Conservation (phyloP, 345 rosid species). For the Murraya koenigii region DNA sequence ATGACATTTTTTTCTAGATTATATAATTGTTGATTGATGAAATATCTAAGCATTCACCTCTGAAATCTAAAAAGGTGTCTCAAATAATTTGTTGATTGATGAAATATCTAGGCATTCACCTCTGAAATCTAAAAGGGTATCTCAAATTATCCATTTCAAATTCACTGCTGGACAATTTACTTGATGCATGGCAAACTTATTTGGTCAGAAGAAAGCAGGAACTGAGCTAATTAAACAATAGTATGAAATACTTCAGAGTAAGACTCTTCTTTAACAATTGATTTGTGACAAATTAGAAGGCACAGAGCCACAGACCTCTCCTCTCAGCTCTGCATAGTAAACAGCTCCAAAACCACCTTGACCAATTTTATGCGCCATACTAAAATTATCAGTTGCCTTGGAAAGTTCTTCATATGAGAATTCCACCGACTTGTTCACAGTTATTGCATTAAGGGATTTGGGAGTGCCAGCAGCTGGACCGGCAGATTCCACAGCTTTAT, state of each 20-base stretch:
- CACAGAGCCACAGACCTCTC: slow-evolving; percentile 57
- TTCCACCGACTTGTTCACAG: slow-evolving; percentile 84
- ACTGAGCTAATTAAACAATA: background rate
- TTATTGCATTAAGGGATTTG: slow-evolving; percentile 55
- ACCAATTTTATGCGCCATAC: slow-evolving; percentile 82
- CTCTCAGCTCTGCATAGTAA: slow-evolving; percentile 88
- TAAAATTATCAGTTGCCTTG: slow-evolving; percentile 79
- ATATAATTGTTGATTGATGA: background rate
- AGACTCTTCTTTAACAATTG: slow-evolving; percentile 3
- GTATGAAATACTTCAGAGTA: background rate
- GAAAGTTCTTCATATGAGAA: slow-evolving; percentile 92
- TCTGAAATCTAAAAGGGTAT: background rate
- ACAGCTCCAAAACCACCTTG: slow-evolving; percentile 93
- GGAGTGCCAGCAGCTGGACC: slow-evolving; percentile 26
- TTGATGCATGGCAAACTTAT: background rate
- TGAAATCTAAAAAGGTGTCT: background rate
- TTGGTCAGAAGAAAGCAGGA: background rate
- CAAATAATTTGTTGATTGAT: background rate
- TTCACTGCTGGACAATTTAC: background rate
- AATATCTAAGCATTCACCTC: background rate
- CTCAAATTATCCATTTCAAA: background rate
- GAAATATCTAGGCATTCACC: background rate
- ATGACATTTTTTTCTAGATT: background rate
- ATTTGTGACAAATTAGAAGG: slow-evolving; percentile 1
- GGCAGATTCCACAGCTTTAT: slow-evolving; percentile 34